These are phyloP conservation scores for Lentinula novae-zelandiae DNA, from an alignment of 1,284 basidiomycete genomes.

Conservation along the genomic window DNA sequence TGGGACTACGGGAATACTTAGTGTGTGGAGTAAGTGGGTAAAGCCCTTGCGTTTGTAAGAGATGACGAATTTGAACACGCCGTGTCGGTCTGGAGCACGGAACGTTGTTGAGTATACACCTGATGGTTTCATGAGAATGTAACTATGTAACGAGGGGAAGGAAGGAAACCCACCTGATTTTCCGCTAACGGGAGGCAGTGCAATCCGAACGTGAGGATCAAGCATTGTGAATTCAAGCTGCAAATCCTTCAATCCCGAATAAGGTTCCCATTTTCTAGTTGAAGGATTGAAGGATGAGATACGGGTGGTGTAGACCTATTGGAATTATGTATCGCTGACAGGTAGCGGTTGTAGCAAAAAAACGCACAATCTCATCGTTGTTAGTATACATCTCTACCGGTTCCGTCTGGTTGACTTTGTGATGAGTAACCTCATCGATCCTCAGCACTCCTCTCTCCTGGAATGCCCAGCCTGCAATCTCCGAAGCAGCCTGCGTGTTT, in stretches of 20 bases:
- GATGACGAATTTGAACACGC: conserved; percentile 95
- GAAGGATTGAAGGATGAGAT: conserved; percentile 63
- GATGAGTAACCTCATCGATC: conserved; percentile 75
- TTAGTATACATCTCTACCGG: conserved; percentile 74
- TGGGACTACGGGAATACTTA: conserved; percentile 86
- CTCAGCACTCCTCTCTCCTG: conserved; percentile 82
- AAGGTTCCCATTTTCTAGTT: conserved; percentile 65
- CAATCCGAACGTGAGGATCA: conserved; percentile 87
- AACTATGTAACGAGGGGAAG: background rate
- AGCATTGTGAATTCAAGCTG: conserved; percentile 98
- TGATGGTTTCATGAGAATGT: background rate
- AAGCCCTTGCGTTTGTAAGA: conserved; percentile 87
- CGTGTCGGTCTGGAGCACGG: conserved; percentile 90
- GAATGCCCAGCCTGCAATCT: conserved; percentile 89
- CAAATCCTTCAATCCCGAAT: conserved; percentile 68
- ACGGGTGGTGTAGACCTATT: conserved; percentile 70
- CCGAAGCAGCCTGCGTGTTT: conserved; percentile 71
- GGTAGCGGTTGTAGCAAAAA: conserved; percentile 3
- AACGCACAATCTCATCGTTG: conserved; percentile 79
- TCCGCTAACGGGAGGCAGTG: conserved; percentile 53
- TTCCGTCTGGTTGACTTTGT: conserved; percentile 59
- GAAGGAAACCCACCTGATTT: conserved; percentile 43
- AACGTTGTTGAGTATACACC: conserved; percentile 71
- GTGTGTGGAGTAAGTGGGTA: conserved; percentile 68
- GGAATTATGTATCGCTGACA: background rate